Percentiles rank a stretch among this genome's conserved stretches.
Conservation (phyloP, 352 stramenopile genomes). For the Pythium coloratum region DNA sequence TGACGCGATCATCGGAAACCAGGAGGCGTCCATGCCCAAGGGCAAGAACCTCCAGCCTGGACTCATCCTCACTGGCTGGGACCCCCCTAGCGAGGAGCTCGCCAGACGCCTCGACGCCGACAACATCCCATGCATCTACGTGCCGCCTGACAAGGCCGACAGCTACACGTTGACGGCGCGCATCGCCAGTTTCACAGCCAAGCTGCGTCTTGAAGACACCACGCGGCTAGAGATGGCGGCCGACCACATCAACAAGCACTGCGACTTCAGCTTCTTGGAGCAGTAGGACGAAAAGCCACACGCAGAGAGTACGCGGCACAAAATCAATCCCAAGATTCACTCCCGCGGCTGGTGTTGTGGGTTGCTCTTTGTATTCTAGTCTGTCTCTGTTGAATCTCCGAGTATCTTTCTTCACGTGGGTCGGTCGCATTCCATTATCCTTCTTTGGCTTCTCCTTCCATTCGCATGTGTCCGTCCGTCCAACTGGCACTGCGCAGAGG, state of each 20-base stretch:
- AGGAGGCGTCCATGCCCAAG: constrained; percentile 64
- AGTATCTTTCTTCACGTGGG: not conserved
- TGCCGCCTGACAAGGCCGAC: constrained; percentile 78
- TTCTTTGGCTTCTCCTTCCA: not conserved
- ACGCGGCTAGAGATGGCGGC: constrained; percentile 75
- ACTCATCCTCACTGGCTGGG: constrained; percentile 84
- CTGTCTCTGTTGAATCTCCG: not conserved
- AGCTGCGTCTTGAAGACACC: constrained; percentile 74
- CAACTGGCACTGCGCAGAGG: not conserved
- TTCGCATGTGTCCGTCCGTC: constrained; percentile 1
- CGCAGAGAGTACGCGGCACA: not conserved
- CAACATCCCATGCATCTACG: constrained; percentile 89
- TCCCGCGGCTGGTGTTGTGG: not conserved
- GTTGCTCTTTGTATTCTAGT: constrained; percentile 9
- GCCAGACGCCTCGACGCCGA: constrained; percentile 67
- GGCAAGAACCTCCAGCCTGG: constrained; percentile 72
- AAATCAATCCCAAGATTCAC: not conserved
- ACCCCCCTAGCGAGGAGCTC: constrained; percentile 68
- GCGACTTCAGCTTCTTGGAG: constrained; percentile 77
- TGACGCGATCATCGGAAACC: constrained; percentile 84
- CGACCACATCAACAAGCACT: constrained; percentile 79
- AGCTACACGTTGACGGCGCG: constrained; percentile 86
- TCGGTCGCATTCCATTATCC: constrained; percentile 10
- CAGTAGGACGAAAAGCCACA: constrained; percentile 16
- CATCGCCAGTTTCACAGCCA: constrained; percentile 81